Evolutionary conservation across 1,139 yeast species (phyloP).

Genomic region (Nakaseomyces sp.): DNA sequence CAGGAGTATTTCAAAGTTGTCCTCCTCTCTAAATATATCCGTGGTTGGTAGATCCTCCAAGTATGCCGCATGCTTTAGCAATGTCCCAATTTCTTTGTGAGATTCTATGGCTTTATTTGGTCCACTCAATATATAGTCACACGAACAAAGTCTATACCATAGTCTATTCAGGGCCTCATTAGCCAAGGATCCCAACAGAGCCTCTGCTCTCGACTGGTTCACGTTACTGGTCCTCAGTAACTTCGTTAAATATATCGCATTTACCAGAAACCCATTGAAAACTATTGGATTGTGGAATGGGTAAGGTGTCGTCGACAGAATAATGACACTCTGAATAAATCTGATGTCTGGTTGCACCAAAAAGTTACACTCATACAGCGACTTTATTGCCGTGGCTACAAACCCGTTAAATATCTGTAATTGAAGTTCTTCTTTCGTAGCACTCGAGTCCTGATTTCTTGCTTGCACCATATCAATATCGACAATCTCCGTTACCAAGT

Average conservation of each 20-base stretch:
- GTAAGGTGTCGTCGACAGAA: conserved; percentile 24
- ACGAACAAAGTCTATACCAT: conserved; percentile 24
- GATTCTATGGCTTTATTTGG: conserved; percentile 18
- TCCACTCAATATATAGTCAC: conserved; percentile 24
- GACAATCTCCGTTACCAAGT: conserved; percentile 8
- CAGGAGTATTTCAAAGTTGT: conserved; percentile 22
- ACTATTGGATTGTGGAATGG: conserved; percentile 11
- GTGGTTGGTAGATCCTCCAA: conserved; percentile 21
- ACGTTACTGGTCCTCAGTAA: conserved; percentile 17
- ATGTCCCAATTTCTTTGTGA: conserved; percentile 24
- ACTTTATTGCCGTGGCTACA: neutral
- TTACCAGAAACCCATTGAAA: conserved; percentile 18
- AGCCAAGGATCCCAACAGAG: conserved; percentile 18
- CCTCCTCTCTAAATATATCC: conserved; percentile 26
- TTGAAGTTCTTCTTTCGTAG: neutral
- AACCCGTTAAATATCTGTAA: neutral
- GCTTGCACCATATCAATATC: neutral
- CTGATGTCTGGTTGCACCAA: conserved; percentile 23
- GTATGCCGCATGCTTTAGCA: conserved; percentile 26
- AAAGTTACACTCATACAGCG: conserved; percentile 11
- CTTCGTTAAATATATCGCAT: conserved; percentile 23
- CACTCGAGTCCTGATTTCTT: neutral
- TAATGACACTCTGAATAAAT: conserved; percentile 21
- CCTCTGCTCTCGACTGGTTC: conserved; percentile 19
- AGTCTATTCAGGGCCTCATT: conserved; percentile 23